These are phyloP conservation scores for Lecanoromycetidae sp. DNA, from an alignment of 2,329 filamentous ascomycete genomes.

Conservation along the genomic window DNA sequence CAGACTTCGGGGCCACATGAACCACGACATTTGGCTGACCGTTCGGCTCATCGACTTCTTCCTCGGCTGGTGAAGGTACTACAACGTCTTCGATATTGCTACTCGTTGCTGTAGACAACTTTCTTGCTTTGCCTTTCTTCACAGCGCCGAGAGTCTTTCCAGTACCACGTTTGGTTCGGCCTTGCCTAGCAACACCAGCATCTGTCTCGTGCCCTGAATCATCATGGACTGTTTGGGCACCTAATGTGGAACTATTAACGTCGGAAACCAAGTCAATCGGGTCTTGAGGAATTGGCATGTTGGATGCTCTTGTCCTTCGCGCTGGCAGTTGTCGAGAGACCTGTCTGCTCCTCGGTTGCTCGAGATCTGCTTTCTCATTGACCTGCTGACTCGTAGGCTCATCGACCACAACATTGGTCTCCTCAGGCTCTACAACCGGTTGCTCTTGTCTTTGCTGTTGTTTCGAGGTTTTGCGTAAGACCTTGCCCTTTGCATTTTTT, in stretches of 20 bases:
- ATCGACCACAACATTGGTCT: background rate
- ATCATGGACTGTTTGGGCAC: constrained; percentile 23
- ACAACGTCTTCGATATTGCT: constrained; percentile 8
- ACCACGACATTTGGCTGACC: background rate
- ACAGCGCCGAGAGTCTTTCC: constrained; percentile 14
- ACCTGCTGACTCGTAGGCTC: constrained; percentile 13
- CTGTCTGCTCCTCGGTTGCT: constrained; percentile 8
- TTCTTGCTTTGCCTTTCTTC: constrained; percentile 21
- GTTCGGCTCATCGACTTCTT: background rate
- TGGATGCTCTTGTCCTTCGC: constrained; percentile 14
- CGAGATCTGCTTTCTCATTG: constrained; percentile 9
- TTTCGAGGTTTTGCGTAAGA: background rate
- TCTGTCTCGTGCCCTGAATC: constrained; percentile 26
- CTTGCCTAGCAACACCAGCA: constrained; percentile 22
- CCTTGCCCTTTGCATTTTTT: background rate
- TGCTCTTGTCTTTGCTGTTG: background rate
- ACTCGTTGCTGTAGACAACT: constrained; percentile 17
- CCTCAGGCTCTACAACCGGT: background rate
- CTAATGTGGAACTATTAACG: constrained; percentile 20
- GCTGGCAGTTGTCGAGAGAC: constrained; percentile 2
- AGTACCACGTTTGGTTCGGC: constrained; percentile 17
- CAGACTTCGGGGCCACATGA: background rate
- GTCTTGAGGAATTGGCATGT: constrained; percentile 16
- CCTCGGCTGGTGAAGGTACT: background rate
- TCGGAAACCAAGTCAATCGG: background rate